Base-by-base conservation (phyloP, 192 early-diverging fungal genomes). In the Radiomyces spectabilis region DNA sequence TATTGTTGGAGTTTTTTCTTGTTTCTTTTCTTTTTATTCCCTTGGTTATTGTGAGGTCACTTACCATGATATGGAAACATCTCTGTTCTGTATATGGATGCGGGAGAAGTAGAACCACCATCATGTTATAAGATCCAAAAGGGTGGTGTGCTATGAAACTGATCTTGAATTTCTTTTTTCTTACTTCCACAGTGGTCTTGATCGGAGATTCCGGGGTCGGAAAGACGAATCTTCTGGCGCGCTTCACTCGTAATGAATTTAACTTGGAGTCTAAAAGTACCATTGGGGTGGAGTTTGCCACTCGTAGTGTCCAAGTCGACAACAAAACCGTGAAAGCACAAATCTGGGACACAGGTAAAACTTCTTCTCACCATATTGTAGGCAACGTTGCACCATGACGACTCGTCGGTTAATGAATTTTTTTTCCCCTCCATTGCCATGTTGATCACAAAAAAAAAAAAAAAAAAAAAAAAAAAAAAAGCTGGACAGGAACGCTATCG, bases 211-310 rank as follows among this genome's bases (percentile, higher is more conserved):
- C 25, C 13, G 42, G 42, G 4, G 94, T 95, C 55, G 95, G 95
- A 52, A 98, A 98, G 69, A 96, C 95, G 60, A 96, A 95, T 73
- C 85, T 98, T 32, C 84, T 98, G 38, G 83, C 87, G 56, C 85
- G 95, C 47, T 98, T 97, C 74, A 94, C 93, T 37, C 87, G 92
- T 60, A 93, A 97, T 78, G 93, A 95, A 70, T 98, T 98, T 73
- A 94, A 92, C 74, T 77, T 94, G 63, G 92, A 95, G 67, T 96
- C 93, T 57, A 97, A 95, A 71, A 94, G 94, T 22, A 98, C 95
- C 51, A 98, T 98, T 68, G 95, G 95, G 55, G 92, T 98, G 29
- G 95, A 98, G 68, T 98, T 97, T 73, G 93, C 91, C 33, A 97
- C 92, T 25, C 78, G 93, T 56, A 88, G 81, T 75, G 92, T 98